Evolutionary conservation across 139 green algal genomes (phyloP).

Genomic region (Klebsormidium nitens): DNA sequence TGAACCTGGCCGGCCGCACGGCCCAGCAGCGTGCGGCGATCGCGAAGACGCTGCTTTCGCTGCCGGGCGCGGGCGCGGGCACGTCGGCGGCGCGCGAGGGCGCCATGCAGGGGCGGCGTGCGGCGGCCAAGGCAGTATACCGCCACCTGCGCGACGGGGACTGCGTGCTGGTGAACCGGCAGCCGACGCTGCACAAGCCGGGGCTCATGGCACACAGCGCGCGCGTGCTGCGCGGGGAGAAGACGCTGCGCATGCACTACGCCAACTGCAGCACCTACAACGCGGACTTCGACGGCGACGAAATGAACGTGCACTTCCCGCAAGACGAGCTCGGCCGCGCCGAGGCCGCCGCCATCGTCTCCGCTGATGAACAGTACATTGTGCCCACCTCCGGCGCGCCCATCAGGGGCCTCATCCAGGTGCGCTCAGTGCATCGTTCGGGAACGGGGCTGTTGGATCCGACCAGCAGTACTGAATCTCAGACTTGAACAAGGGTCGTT

Average conservation of each 20-base stretch:
- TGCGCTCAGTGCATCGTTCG: conserved; percentile 14
- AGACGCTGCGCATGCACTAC: conserved; percentile 98
- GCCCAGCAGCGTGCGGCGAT: conserved; percentile 58
- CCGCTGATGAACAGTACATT: conserved; percentile 92
- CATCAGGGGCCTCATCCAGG: conserved; percentile 87
- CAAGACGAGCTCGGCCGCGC: conserved; percentile 82
- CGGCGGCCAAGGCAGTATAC: conserved; percentile 63
- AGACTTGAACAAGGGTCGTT: too few species aligned
- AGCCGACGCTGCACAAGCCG: conserved; percentile 96
- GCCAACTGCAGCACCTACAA: conserved; percentile 85
- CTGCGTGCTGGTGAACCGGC: conserved; percentile 94
- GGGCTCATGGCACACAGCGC: conserved; percentile 63
- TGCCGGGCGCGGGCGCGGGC: background rate
- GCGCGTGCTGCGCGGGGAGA: conserved; percentile 70
- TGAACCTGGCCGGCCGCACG: conserved; percentile 50
- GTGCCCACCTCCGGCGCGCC: conserved; percentile 92
- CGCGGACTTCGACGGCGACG: conserved; percentile 96
- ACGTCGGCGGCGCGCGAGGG: background rate
- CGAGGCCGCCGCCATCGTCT: conserved; percentile 91
- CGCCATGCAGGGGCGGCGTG: background rate
- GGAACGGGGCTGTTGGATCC: too few species aligned
- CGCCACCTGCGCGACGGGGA: conserved; percentile 88
- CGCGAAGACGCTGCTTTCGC: conserved; percentile 72
- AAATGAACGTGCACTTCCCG: conserved; percentile 98
- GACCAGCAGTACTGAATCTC: too few species aligned